Evolutionary conservation across 345 rosid genomes (phyloP).

Genomic region (Dimocarpus longan): DNA sequence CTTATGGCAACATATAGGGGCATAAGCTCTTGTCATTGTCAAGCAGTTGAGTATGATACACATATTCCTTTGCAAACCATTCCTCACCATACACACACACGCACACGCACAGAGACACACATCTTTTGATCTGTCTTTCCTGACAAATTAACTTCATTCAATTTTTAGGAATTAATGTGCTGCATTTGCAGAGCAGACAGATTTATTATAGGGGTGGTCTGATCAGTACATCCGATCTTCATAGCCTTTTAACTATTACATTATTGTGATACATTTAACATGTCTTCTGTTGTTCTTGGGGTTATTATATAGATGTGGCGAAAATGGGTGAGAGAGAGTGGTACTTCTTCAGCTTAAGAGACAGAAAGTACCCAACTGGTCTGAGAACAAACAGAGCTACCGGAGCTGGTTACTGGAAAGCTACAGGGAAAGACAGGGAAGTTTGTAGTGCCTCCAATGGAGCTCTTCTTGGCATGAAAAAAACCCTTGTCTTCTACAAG

Average conservation of each 20-base stretch:
- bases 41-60: conserved; percentile 17
- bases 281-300: background rate
- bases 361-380: conserved; percentile 93
- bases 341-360: conserved; percentile 87
- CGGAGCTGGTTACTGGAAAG: conserved; percentile 90
- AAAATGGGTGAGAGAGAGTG: conserved; percentile 94
- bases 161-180: background rate
- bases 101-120: too few species aligned
- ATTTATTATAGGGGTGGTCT: too few species aligned
- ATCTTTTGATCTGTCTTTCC: conserved; percentile 1
- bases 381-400: conserved; percentile 87
- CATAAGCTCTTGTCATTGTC: conserved; percentile 8
- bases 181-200: background rate
- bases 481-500: conserved; percentile 79
- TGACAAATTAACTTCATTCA: background rate
- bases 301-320: conserved; percentile 49
- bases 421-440: conserved; percentile 86
- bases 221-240: too few species aligned
- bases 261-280: background rate
- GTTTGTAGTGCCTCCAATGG: conserved; percentile 58
- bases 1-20: background rate
- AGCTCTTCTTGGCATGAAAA: conserved; percentile 82
- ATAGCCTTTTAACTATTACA: too few species aligned
- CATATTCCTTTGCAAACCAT: conserved; percentile 8
- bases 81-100: background rate